Evolutionary conservation across 106 monocot genomes (phyloP).

Genomic region (Dendrobium chrysotoxum): DNA sequence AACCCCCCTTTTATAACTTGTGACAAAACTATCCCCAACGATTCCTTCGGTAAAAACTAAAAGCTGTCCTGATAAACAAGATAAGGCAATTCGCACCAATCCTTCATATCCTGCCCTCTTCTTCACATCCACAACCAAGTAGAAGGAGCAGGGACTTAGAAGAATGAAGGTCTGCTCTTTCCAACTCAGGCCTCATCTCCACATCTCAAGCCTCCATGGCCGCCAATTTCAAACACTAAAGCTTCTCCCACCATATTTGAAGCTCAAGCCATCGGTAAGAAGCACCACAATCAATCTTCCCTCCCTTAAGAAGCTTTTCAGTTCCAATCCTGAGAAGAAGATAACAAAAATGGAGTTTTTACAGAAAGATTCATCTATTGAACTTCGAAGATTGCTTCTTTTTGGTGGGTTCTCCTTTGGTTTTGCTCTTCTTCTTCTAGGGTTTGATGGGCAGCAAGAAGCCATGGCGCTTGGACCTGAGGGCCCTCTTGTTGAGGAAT

Average conservation of each 20-base stretch:
- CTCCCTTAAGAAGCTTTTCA: background rate
- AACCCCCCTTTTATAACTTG: too few relatives aligned
- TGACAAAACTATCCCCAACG: too few relatives aligned
- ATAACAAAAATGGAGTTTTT: background rate
- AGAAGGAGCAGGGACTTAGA: too few relatives aligned
- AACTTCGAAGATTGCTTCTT: slow-evolving; percentile 31
- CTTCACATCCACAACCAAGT: too few relatives aligned
- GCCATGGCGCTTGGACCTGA: slow-evolving; percentile 72
- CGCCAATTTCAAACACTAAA: background rate
- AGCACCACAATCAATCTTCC: background rate
- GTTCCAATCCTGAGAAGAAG: background rate
- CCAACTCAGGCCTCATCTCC: slow-evolving; percentile 3
- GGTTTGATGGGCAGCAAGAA: slow-evolving; percentile 24
- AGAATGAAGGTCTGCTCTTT: slow-evolving; percentile 8
- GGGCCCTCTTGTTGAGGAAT: slow-evolving; percentile 85
- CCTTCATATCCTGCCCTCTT: background rate
- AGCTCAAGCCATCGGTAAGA: background rate
- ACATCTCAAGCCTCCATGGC: background rate
- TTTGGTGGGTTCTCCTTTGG: slow-evolving; percentile 39
- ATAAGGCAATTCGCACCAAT: too few relatives aligned
- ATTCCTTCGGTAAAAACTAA: too few relatives aligned
- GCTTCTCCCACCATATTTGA: background rate
- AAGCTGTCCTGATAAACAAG: too few relatives aligned
- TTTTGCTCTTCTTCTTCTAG: slow-evolving; percentile 21
- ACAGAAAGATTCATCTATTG: background rate